Evolutionary conservation across 1,284 basidiomycete genomes (phyloP), one percentile per base, ranked within the genome.

Genomic region (Porogramme epimiltina): DNA sequence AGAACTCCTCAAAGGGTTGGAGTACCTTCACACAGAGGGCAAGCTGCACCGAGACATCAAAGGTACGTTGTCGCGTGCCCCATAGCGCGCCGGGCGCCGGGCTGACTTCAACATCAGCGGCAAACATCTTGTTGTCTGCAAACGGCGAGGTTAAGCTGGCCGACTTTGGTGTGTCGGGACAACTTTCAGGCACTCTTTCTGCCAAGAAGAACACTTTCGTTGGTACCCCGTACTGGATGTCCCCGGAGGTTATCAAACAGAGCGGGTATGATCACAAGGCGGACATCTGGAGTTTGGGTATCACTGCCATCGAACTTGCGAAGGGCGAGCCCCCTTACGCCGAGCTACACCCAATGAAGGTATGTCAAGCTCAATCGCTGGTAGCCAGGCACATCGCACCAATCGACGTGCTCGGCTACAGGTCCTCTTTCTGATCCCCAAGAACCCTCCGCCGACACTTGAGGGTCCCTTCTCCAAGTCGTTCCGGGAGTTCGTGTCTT

Each of bases 171-270:
- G 96, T 99, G 3, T 97, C 95, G 2, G 96, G 96, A n/a, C 97
- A 99, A 67, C 80, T 99, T 22, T 98, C 95, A 37, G 92, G 93
- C 3, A 97, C 94, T 0, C 80, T 97, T 33, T 91, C 90, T 51
- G 94, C 94, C n/a, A 97, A 97, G 84, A 98, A 98, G 81, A 98
- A 98, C 64, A 98, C 95, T 0, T 98, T 98, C 67, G 95, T 98
- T 45, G 93, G 96, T 25, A 96, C 95, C 15, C 93, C 93, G 2
- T 96, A 95, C 67, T 97, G 95, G 95, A 99, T 99, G 96, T 95
- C 93, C 20, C 96, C 96, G 6, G 96, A 99, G 70, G 96, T 99
- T 20, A 98, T 99, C 78, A 98, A 98, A 73, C 96, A 99, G 74
- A 96, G 93, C 56, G 97, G 97, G 8, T 99, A 99, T 70, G 96